These are phyloP conservation scores for Ophiostoma sp. DNA, from an alignment of 2,329 filamentous ascomycete species.

Conservation along the genomic window DNA sequence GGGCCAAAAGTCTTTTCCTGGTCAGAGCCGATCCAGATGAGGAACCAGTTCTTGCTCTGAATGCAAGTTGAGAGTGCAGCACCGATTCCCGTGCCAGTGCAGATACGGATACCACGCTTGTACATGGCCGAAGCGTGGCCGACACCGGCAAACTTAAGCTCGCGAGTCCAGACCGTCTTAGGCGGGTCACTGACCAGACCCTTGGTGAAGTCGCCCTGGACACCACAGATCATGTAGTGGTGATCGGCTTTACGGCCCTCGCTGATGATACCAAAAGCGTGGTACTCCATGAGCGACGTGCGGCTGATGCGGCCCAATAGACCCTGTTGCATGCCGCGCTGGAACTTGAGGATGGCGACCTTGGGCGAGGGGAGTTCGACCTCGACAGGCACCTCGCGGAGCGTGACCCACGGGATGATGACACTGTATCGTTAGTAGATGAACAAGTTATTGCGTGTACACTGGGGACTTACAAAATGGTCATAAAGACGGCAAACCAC, in stretches of 20 bases:
- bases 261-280: slow-evolving; percentile 46
- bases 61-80: slow-evolving; percentile 46
- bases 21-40: slow-evolving; percentile 47
- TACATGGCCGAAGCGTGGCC: slow-evolving; percentile 47
- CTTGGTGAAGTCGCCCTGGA: slow-evolving; percentile 45
- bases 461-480: slow-evolving; percentile 39
- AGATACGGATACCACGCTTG: slow-evolving; percentile 45
- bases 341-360: slow-evolving; percentile 43
- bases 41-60: slow-evolving; percentile 44
- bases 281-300: slow-evolving; percentile 46
- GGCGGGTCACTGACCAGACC: slow-evolving; percentile 43
- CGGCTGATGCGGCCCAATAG: slow-evolving; percentile 45
- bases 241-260: slow-evolving; percentile 39
- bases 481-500: slow-evolving; percentile 46
- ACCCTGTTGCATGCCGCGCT: slow-evolving; percentile 46
- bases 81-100: slow-evolving; percentile 45
- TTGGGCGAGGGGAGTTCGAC: slow-evolving; percentile 44
- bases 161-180: slow-evolving; percentile 43
- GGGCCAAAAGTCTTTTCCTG: slow-evolving; percentile 45
- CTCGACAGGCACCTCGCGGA: slow-evolving; percentile 42
- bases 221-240: slow-evolving; percentile 47
- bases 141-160: slow-evolving; percentile 45
- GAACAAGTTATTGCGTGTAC: neutral
- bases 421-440: slow-evolving; percentile 36
- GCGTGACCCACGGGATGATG: slow-evolving; percentile 43